Percentiles rank a stretch among this genome's conserved stretches.
phyloP scores from a whole-genome alignment of 352 stramenopile species.

The Nothophytophthora sp. region DNA sequence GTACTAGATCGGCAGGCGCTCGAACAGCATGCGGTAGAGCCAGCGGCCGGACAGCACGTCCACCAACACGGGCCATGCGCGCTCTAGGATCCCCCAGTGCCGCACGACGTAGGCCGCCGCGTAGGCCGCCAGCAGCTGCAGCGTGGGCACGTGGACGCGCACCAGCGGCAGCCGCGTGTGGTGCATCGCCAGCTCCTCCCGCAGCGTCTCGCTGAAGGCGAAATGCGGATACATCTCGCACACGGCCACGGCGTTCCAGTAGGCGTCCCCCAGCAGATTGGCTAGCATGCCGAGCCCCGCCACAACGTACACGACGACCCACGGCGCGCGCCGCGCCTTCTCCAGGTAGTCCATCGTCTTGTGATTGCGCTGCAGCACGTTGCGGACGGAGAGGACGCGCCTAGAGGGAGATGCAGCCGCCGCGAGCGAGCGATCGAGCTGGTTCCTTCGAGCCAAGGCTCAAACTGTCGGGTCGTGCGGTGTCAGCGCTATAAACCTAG shows the following conservation, averaged over 20 bases:
- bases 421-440: neutral
- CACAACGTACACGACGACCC: conserved; percentile 47
- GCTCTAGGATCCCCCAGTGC: conserved; percentile 39
- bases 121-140: conserved; percentile 43
- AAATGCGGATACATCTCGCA: conserved; percentile 73
- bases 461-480: too few relatives aligned
- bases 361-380: neutral
- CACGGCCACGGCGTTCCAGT: conserved; percentile 35
- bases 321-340: conserved; percentile 23
- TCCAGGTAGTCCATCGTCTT: conserved; percentile 21
- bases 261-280: conserved; percentile 51
- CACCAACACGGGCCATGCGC: conserved; percentile 42
- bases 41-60: conserved; percentile 57
- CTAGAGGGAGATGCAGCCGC: neutral
- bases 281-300: conserved; percentile 36
- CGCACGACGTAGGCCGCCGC: conserved; percentile 27
- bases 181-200: conserved; percentile 62
- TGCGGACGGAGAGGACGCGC: neutral
- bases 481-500: too few relatives aligned
- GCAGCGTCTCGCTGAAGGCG: conserved; percentile 53
- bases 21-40: conserved; percentile 53
- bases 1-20: conserved; percentile 56
- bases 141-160: conserved; percentile 36
- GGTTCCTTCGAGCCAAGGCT: too few relatives aligned
- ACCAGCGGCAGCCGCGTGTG: conserved; percentile 53